These are phyloP conservation scores for Hymenoscyphus occultus DNA, from an alignment of 2,329 filamentous ascomycete species.

Conservation along the genomic window DNA sequence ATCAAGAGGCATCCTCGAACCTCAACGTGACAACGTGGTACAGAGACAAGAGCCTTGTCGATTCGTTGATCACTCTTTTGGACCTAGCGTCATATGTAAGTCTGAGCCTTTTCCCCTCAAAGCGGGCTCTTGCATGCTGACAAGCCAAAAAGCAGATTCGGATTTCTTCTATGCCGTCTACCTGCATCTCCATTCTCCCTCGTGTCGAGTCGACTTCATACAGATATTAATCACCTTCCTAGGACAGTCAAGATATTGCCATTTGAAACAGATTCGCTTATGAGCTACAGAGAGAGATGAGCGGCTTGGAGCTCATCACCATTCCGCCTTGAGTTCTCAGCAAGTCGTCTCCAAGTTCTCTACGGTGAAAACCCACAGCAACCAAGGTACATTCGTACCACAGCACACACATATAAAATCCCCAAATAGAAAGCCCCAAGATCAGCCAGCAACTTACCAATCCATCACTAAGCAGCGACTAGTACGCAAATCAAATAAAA, in stretches of 20 bases:
- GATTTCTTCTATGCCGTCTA: background rate
- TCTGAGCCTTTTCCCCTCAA: background rate
- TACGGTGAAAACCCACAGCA: background rate
- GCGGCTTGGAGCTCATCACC: background rate
- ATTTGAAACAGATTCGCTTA: background rate
- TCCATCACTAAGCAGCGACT: background rate
- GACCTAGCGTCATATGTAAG: constrained; percentile 1
- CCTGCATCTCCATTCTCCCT: background rate
- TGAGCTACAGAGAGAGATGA: background rate
- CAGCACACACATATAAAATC: background rate
- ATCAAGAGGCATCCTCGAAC: background rate
- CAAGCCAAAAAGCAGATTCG: constrained; percentile 1
- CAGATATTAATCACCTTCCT: background rate
- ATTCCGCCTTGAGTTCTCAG: background rate
- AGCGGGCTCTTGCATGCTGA: constrained; percentile 6
- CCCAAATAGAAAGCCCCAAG: background rate
- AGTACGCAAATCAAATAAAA: background rate
- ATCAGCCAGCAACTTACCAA: background rate
- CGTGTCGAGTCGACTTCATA: background rate
- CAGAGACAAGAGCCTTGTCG: background rate
- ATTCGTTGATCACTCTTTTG: background rate
- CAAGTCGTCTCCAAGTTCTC: background rate
- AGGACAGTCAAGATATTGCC: background rate
- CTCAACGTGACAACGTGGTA: background rate
- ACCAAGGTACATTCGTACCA: background rate